Evolutionary conservation across 2,329 filamentous ascomycete genomes (phyloP).

Genomic region (Blastomyces parvus): DNA sequence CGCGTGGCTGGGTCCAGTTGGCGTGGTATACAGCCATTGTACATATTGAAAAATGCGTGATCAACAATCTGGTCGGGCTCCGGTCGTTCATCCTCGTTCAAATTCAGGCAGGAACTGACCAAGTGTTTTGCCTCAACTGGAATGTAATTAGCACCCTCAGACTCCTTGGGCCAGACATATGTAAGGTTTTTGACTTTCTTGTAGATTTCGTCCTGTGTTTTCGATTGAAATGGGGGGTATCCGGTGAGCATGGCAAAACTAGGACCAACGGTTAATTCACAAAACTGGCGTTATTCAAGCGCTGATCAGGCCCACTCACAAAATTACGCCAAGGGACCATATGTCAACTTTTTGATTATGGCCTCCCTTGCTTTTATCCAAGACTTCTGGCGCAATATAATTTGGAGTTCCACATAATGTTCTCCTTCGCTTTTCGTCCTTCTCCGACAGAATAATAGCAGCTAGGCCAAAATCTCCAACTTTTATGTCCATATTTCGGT

Average conservation of each 20-base stretch:
- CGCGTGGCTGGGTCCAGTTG: slow-evolving; percentile 34
- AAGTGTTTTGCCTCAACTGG: slow-evolving; percentile 42
- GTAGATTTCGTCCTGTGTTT: slow-evolving; percentile 45
- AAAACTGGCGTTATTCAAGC: slow-evolving; percentile 2
- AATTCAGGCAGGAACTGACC: slow-evolving; percentile 39
- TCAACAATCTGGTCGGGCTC: slow-evolving; percentile 43
- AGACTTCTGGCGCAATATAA: slow-evolving; percentile 93
- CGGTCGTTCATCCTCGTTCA: slow-evolving; percentile 40
- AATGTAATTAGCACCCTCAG: slow-evolving; percentile 37
- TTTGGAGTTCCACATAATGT: slow-evolving; percentile 96
- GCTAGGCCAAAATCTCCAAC: slow-evolving; percentile 95
- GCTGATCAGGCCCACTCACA: slow-evolving; percentile 48
- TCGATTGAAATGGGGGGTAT: slow-evolving; percentile 89
- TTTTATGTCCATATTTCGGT: slow-evolving; percentile 92
- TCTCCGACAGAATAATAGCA: slow-evolving; percentile 80
- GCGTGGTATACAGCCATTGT: slow-evolving; percentile 39
- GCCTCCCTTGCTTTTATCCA: slow-evolving; percentile 86
- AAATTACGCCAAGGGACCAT: slow-evolving; percentile 96
- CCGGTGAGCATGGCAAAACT: slow-evolving; percentile 95
- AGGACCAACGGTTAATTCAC: slow-evolving; percentile 19
- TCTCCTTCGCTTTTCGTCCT: slow-evolving; percentile 75
- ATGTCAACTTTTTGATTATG: slow-evolving; percentile 98
- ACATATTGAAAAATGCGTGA: slow-evolving; percentile 43
- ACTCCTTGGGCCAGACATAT: slow-evolving; percentile 43
- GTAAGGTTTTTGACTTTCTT: slow-evolving; percentile 39